Conservation (phyloP, 1,139 yeast genomes). For the Blastobotrys petasosporus region DNA sequence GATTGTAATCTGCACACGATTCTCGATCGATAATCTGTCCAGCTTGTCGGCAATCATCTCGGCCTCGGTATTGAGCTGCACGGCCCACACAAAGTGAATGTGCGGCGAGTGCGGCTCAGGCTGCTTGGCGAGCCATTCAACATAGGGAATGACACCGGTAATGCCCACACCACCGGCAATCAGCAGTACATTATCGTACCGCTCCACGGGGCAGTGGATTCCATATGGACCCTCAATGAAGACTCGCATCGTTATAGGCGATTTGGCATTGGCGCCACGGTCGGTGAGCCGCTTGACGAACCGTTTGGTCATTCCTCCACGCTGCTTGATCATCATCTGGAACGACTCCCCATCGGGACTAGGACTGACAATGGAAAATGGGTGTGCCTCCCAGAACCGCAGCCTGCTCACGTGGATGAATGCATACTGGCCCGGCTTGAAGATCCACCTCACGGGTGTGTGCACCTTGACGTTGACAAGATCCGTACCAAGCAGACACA, state of each 20-base stretch:
- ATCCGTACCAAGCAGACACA: constrained; percentile 31
- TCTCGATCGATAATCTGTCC: constrained; percentile 17
- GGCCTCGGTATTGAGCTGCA: constrained; percentile 22
- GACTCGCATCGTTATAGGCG: constrained; percentile 33
- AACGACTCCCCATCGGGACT: constrained; percentile 33
- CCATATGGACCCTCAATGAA: constrained; percentile 66
- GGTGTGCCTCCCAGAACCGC: constrained; percentile 52
- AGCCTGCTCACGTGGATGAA: constrained; percentile 48
- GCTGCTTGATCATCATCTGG: constrained; percentile 36
- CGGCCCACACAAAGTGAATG: constrained; percentile 29
- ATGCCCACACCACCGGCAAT: constrained; percentile 74
- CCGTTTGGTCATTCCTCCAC: constrained; percentile 31
- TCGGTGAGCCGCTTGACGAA: constrained; percentile 23
- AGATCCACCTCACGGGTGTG: constrained; percentile 38
- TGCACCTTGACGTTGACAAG: constrained; percentile 28
- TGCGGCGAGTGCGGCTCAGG: constrained; percentile 14
- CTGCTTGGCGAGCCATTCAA: constrained; percentile 25
- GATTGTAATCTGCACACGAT: constrained; percentile 25
- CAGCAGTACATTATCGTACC: constrained; percentile 50
- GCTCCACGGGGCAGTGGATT: constrained; percentile 44
- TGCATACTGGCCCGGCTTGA: constrained; percentile 59
- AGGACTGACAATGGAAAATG: constrained; percentile 51
- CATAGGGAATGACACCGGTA: constrained; percentile 47
- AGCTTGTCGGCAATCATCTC: constrained; percentile 27
- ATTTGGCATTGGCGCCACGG: constrained; percentile 21